A percentile compares a stretch with the other conserved stretches of the same genome.
Evolutionary conservation across 352 stramenopile species (phyloP).

Genomic region (Thraustochytrium sp.): DNA sequence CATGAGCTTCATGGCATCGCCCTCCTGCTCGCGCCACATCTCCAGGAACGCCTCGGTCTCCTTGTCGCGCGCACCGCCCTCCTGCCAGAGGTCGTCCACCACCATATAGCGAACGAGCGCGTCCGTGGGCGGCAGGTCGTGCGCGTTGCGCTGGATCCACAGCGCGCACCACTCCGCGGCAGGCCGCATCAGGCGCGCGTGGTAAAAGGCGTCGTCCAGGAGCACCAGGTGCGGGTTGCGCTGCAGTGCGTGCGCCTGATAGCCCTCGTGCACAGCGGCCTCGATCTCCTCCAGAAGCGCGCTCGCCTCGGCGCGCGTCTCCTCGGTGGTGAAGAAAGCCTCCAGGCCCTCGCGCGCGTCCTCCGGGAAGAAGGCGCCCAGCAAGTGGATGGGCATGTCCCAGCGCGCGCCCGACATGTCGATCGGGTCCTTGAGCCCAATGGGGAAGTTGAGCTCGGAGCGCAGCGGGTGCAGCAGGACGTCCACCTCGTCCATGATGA

Average conservation of each 20-base stretch:
- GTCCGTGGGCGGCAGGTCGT: neutral
- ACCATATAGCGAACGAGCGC: slow-evolving; percentile 1
- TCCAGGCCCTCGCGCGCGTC: neutral
- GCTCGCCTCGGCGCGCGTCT: neutral
- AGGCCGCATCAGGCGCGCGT: slow-evolving; percentile 56
- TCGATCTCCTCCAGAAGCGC: slow-evolving; percentile 55
- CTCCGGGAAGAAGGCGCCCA: slow-evolving; percentile 38
- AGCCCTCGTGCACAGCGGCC: slow-evolving; percentile 64
- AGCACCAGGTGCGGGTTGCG: slow-evolving; percentile 80
- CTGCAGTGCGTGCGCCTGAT: slow-evolving; percentile 67
- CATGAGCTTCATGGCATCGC: slow-evolving; percentile 38
- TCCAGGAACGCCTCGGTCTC: neutral
- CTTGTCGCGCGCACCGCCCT: neutral
- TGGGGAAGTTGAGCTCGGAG: slow-evolving; percentile 83
- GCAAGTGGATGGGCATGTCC: slow-evolving; percentile 32
- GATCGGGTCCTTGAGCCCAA: slow-evolving; percentile 80
- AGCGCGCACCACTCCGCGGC: slow-evolving; percentile 64
- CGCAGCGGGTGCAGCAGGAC: slow-evolving; percentile 76
- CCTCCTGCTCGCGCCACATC: neutral
- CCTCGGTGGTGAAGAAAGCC: neutral
- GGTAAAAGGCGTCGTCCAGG: slow-evolving; percentile 75
- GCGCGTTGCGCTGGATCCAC: slow-evolving; percentile 56
- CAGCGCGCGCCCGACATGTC: slow-evolving; percentile 52
- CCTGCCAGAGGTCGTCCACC: slow-evolving; percentile 58
- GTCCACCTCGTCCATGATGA: slow-evolving; percentile 88